Evolutionary conservation across 108 stramenopile species (phyloP), one percentile per base, ranked within the genome.

Genomic region (Ochromonas danica): DNA sequence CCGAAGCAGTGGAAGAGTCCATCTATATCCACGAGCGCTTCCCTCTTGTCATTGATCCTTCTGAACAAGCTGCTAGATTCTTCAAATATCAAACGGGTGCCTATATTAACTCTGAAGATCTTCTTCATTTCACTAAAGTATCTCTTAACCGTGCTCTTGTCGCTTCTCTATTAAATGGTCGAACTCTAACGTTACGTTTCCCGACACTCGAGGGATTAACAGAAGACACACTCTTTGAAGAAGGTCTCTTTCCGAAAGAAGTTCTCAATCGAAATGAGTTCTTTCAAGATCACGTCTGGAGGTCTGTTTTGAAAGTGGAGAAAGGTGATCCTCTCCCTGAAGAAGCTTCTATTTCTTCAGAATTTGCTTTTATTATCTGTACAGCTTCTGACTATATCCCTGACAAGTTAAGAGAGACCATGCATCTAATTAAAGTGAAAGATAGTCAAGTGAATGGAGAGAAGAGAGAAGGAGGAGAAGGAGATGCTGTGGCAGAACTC

Each of bases 11-110:
- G 45, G 83, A 83, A 40, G 6, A 65, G 1, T 30, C 36, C 33
- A 39, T 83, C 1, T 83, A 61, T 71, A 61, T 79, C 38, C 51
- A 60, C 28, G 85, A 86, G 71, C 42, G 62, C 30, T 86, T 80
- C 74, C 85, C 85, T 17, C 33, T 86, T 2, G 39, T 86, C 3
- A 3, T 86, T n/a, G 85, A 86, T 70, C 62, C 78, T 1, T 60
- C 78, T 28, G 85, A 78, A 0, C 72, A 86, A 40, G 82, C 81
- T 0, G 10, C 17, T 27, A 77, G 82, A 38, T 86, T 86, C 25
- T 42, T 86, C 33, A 43, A 79, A 40, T 86, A 86, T 38, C 85
- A 86, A 74, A 78, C 71, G 17, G 85, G 85, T 27, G 1, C 45
- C 28, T 83, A 77, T 36, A 45, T 86, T 0, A 40, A 79, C 0